These are phyloP conservation scores for Physcia stellaris DNA, from an alignment of 495 filamentous ascomycete genomes.

Conservation along the genomic window DNA sequence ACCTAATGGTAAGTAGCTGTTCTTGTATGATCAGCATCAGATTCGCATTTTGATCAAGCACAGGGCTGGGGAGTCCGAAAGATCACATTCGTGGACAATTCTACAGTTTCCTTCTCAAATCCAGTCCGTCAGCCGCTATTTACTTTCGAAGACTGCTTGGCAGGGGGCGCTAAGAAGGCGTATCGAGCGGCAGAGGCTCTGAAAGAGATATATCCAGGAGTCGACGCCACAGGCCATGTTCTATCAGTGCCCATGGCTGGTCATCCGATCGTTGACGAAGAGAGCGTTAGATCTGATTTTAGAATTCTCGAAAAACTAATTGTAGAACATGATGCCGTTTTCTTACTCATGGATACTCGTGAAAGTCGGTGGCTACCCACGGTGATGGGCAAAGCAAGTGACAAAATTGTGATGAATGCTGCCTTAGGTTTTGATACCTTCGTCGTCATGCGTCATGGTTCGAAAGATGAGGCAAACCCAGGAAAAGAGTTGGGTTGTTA, in stretches of 20 bases:
- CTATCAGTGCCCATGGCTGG: constrained; percentile 91
- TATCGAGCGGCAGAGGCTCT: constrained; percentile 66
- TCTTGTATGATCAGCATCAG: background rate
- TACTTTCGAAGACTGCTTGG: constrained; percentile 73
- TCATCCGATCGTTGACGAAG: constrained; percentile 65
- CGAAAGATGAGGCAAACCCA: constrained; percentile 25
- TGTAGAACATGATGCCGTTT: constrained; percentile 80
- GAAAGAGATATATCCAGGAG: constrained; percentile 78
- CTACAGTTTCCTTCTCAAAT: constrained; percentile 92
- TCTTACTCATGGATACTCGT: constrained; percentile 90
- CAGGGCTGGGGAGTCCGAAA: constrained; percentile 90
- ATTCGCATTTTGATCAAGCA: background rate
- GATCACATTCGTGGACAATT: constrained; percentile 93
- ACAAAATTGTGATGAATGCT: constrained; percentile 93
- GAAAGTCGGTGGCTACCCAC: constrained; percentile 96
- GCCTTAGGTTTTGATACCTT: constrained; percentile 93
- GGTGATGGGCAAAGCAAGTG: constrained; percentile 83
- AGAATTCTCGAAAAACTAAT: constrained; percentile 59
- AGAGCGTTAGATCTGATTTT: constrained; percentile 55
- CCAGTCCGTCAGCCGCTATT: constrained; percentile 91
- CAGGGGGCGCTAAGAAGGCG: constrained; percentile 78
- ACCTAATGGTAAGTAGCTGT: constrained; percentile 47
- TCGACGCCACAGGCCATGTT: constrained; percentile 62
- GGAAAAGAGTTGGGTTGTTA: constrained; percentile 73
- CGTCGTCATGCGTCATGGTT: constrained; percentile 91